These are phyloP conservation scores for Carpinus fangiana DNA, from an alignment of 306 rosid genomes.

Conservation along the genomic window DNA sequence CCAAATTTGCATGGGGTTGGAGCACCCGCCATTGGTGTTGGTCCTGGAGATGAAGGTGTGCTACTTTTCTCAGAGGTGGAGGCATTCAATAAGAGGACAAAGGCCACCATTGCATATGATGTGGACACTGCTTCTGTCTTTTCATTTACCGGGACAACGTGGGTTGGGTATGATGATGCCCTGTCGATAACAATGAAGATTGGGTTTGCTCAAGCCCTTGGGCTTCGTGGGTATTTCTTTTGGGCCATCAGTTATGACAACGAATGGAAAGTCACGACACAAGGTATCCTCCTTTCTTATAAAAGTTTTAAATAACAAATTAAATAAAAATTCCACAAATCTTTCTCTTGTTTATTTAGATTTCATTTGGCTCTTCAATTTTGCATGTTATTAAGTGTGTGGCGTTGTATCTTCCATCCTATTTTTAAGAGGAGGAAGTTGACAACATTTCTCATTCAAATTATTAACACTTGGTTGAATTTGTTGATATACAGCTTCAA, in stretches of 20 bases:
- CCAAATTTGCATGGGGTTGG: constrained; percentile 43
- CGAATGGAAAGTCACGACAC: constrained; percentile 35
- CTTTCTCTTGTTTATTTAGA: no score
- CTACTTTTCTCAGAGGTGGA: constrained; percentile 25
- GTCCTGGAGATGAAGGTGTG: constrained; percentile 50
- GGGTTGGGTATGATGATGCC: constrained; percentile 64
- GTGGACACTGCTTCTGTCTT: constrained; percentile 33
- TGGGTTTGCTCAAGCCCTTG: constrained; percentile 65
- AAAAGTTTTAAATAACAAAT: neutral
- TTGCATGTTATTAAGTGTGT: no score
- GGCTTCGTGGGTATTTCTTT: constrained; percentile 77
- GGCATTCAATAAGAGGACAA: neutral
- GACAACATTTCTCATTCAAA: neutral
- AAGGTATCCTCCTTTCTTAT: constrained; percentile 25
- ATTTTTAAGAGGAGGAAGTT: no score
- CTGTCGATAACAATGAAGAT: constrained; percentile 36
- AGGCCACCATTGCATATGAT: constrained; percentile 35
- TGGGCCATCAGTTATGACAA: constrained; percentile 63
- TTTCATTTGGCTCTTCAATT: no score
- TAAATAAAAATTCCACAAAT: no score
- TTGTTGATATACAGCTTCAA: constrained; percentile 35
- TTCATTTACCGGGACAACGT: constrained; percentile 35
- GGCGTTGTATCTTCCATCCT: no score
- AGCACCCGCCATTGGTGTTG: constrained; percentile 42
- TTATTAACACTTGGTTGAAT: neutral